phyloP scores from a whole-genome alignment of 768 basidiomycete genomes.

The Auriscalpium microsporum region DNA sequence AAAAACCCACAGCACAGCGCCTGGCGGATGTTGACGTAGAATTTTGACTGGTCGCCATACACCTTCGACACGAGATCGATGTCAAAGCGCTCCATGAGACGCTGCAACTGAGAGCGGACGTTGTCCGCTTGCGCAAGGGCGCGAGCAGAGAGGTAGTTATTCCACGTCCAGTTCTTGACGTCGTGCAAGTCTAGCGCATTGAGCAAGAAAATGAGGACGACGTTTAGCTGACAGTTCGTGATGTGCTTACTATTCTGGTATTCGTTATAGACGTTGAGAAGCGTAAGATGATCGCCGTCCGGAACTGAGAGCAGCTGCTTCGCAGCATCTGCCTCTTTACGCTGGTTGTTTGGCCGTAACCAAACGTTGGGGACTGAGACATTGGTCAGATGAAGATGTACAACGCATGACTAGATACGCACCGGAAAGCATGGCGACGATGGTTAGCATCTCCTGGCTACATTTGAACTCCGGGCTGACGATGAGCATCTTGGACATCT shows the following conservation, averaged over 20 bases:
- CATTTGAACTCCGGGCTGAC: conserved; percentile 92
- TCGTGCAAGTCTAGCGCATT: conserved; percentile 24
- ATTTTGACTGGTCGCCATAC: conserved; percentile 44
- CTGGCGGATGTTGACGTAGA: conserved; percentile 68
- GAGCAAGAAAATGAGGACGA: not conserved
- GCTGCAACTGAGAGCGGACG: conserved; percentile 79
- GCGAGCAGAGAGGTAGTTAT: conserved; percentile 76
- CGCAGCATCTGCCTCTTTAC: conserved; percentile 88
- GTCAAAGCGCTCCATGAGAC: conserved; percentile 88
- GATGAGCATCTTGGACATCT: conserved; percentile 92
- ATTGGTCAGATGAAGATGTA: not conserved
- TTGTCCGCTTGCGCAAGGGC: conserved; percentile 89
- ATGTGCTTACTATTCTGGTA: conserved; percentile 65
- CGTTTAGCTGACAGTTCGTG: not conserved
- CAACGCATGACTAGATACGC: conserved; percentile 13
- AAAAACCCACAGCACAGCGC: conserved; percentile 91
- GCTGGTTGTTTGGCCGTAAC: conserved; percentile 79
- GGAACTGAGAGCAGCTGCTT: conserved; percentile 85
- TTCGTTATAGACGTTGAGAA: conserved; percentile 93
- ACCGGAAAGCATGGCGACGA: conserved; percentile 96
- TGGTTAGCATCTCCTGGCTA: conserved; percentile 90
- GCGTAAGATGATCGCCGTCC: conserved; percentile 91
- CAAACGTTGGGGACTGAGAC: conserved; percentile 82
- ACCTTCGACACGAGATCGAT: conserved; percentile 60
- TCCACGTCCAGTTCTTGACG: conserved; percentile 88